Evolutionary conservation across 1,139 yeast species (phyloP).

Genomic region (Suhomyces kunorum): DNA sequence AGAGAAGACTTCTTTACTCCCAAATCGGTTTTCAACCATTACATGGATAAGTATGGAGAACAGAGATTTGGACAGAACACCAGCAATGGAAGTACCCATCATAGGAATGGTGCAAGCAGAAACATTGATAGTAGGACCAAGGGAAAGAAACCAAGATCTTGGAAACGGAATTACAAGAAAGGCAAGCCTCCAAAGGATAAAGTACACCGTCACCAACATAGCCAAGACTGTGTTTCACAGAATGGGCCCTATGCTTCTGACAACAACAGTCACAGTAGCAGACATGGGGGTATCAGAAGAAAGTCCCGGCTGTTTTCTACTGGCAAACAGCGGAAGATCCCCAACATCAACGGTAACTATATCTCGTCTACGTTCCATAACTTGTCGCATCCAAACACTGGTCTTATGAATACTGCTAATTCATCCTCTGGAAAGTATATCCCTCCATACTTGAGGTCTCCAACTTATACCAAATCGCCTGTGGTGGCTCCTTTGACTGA

Average conservation of each 20-base stretch:
- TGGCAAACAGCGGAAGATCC: constrained; percentile 24
- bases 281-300: constrained; percentile 13
- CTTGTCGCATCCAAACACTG: constrained; percentile 11
- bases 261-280: constrained; percentile 1
- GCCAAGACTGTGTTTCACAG: constrained; percentile 9
- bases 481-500: constrained; percentile 39
- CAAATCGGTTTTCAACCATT: constrained; percentile 67
- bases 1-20: constrained; percentile 79
- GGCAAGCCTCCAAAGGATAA: constrained; percentile 15
- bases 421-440: constrained; percentile 38
- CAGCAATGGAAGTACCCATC: constrained; percentile 14
- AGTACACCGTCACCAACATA: constrained; percentile 18
- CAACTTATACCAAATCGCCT: constrained; percentile 37
- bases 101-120: constrained; percentile 15
- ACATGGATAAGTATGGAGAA: constrained; percentile 68
- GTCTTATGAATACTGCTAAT: constrained; percentile 1
- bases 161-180: constrained; percentile 28
- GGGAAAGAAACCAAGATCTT: constrained; percentile 30
- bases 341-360: constrained; percentile 6
- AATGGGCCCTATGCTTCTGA: constrained; percentile 3
- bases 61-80: constrained; percentile 24
- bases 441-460: constrained; percentile 50
- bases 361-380: constrained; percentile 8
- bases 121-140: constrained; percentile 34
- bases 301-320: constrained; percentile 36